Evolutionary conservation across 2,329 filamentous ascomycete genomes (phyloP).

Genomic region (Pyrenochaeta sp.): DNA sequence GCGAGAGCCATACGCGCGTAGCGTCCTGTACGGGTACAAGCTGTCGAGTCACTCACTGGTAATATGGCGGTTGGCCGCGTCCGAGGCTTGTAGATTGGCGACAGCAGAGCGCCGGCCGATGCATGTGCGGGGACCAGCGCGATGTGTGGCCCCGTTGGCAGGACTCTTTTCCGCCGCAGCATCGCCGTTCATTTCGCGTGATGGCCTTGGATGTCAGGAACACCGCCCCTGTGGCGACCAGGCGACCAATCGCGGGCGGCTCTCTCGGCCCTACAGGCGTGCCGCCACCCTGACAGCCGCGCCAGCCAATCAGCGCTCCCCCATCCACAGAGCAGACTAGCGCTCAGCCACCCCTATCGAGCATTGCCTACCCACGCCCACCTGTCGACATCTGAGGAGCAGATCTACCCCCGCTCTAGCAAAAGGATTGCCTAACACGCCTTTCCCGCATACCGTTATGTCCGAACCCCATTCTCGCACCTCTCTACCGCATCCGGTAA

Average conservation of each 20-base stretch:
- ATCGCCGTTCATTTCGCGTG: too few relatives aligned
- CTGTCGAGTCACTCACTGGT: too few relatives aligned
- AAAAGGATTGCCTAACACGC: slow-evolving; percentile 16
- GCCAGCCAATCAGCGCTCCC: slow-evolving; percentile 3
- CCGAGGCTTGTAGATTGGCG: too few relatives aligned
- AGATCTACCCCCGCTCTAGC: slow-evolving; percentile 3
- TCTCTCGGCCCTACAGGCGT: slow-evolving; percentile 13
- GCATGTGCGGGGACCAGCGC: too few relatives aligned
- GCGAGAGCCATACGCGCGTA: too few relatives aligned
- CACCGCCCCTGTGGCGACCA: slow-evolving; percentile 12
- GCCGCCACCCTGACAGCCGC: slow-evolving; percentile 3
- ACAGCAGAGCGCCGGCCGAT: too few relatives aligned
- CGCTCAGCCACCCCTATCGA: slow-evolving; percentile 13
- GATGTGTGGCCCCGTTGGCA: too few relatives aligned
- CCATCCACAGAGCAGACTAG: not conserved
- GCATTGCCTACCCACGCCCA: slow-evolving; percentile 3
- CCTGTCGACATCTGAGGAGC: not conserved
- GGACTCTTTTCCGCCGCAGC: too few relatives aligned
- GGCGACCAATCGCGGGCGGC: slow-evolving; percentile 14
- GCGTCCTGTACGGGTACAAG: too few relatives aligned
- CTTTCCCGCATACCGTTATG: slow-evolving; percentile 1
- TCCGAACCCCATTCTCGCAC: slow-evolving; percentile 13
- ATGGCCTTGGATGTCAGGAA: too few relatives aligned
- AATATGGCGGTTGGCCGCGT: too few relatives aligned
- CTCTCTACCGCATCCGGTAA: slow-evolving; percentile 15